Conservation (phyloP, 345 rosid genomes). For the Citrus inodora region DNA sequence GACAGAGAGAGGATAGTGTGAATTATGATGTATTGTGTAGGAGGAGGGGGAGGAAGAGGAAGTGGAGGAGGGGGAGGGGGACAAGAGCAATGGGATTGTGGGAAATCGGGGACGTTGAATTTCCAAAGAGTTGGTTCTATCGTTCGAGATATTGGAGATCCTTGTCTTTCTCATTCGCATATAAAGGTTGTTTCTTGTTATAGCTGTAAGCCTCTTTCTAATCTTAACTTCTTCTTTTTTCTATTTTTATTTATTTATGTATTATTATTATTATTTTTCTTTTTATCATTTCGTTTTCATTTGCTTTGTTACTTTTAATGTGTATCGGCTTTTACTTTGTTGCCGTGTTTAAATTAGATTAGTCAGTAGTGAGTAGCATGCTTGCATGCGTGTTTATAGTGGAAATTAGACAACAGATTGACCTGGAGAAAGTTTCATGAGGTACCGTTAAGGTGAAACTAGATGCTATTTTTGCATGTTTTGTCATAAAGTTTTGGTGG, state of each 20-base stretch:
- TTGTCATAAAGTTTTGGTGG: neutral
- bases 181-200: slow-evolving; percentile 57
- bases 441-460: neutral
- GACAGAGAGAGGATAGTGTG: slow-evolving; percentile 20
- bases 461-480: neutral
- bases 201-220: slow-evolving; percentile 40
- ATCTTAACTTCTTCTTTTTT: neutral
- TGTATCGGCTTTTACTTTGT: neutral
- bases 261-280: too few relatives aligned
- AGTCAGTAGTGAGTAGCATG: neutral
- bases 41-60: slow-evolving; percentile 13
- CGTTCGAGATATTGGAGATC: slow-evolving; percentile 79
- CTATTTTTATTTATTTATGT: too few relatives aligned
- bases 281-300: neutral
- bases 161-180: slow-evolving; percentile 70
- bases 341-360: neutral
- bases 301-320: neutral
- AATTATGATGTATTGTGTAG: slow-evolving; percentile 62
- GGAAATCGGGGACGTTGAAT: slow-evolving; percentile 54
- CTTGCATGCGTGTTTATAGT: neutral
- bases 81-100: slow-evolving; percentile 65
- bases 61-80: slow-evolving; percentile 19
- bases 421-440: neutral
- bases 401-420: neutral
- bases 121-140: slow-evolving; percentile 69